These are phyloP conservation scores for Lichtheimia ramosa DNA, from an alignment of 371 early-diverging fungal genomes.

Conservation along the genomic window DNA sequence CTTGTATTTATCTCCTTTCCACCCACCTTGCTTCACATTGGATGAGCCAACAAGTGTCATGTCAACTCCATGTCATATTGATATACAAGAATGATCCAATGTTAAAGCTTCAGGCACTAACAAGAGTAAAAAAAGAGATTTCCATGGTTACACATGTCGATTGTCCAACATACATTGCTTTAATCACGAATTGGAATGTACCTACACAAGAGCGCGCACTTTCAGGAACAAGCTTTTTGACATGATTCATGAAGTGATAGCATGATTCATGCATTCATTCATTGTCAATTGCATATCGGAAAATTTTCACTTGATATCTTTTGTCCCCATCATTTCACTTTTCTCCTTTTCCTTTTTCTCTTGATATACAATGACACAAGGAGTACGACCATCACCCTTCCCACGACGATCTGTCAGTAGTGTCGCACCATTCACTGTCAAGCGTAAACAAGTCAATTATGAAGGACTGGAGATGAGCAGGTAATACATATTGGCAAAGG, in stretches of 20 bases:
- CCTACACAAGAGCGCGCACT: not conserved
- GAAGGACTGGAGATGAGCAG: constrained; percentile 26
- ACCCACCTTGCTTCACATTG: no score
- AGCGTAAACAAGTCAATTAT: constrained; percentile 39
- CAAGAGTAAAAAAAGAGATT: no score
- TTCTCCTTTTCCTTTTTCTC: not conserved
- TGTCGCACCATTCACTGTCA: constrained; percentile 17
- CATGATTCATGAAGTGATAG: not conserved
- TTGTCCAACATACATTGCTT: no score
- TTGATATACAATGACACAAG: not conserved
- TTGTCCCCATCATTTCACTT: not conserved
- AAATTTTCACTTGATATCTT: no score
- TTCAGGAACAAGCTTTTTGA: not conserved
- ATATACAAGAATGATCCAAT: no score
- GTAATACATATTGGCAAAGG: not conserved
- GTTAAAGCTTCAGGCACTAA: no score
- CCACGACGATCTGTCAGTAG: constrained; percentile 8
- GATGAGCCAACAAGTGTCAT: no score
- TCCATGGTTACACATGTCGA: no score
- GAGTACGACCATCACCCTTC: constrained; percentile 2
- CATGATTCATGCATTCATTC: not conserved
- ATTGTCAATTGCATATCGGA: not conserved
- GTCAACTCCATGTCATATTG: no score
- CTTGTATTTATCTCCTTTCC: no score
- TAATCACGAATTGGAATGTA: no score